These are phyloP conservation scores for Dalechampia spathulata DNA, from an alignment of 441 rosid genomes.

Conservation along the genomic window DNA sequence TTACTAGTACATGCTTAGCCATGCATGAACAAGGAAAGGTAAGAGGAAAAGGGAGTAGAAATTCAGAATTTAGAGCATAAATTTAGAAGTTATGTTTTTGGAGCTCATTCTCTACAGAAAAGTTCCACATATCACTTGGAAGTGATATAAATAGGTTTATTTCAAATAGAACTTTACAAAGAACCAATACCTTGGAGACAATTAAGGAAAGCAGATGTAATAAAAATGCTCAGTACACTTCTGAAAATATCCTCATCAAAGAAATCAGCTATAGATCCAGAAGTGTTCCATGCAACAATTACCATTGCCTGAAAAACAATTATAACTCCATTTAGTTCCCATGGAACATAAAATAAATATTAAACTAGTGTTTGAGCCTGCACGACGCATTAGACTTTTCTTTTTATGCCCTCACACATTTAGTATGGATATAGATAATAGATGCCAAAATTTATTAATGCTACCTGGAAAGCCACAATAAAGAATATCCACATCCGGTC, in stretches of 20 bases:
- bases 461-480: constrained; percentile 81
- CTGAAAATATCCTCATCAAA: constrained; percentile 56
- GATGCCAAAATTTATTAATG: constrained; percentile 3
- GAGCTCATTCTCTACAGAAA: too few species aligned
- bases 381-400: too few species aligned
- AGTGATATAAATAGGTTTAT: too few species aligned
- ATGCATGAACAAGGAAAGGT: background rate
- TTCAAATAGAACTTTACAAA: too few species aligned
- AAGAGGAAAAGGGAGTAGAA: background rate
- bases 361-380: too few species aligned
- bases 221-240: constrained; percentile 72
- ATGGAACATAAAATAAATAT: constrained; percentile 12
- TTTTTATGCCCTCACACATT: too few species aligned
- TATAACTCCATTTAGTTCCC: constrained; percentile 15
- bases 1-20: background rate
- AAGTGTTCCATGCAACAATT: constrained; percentile 80
- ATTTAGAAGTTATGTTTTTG: background rate
- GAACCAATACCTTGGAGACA: constrained; percentile 62
- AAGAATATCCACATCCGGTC: constrained; percentile 98
- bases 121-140: too few species aligned
- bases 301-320: constrained; percentile 72
- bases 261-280: constrained; percentile 63
- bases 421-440: too few species aligned
- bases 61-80: background rate
- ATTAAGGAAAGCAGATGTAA: constrained; percentile 86